Conservation (phyloP, 768 basidiomycete genomes). For the Termitomyces sp. region DNA sequence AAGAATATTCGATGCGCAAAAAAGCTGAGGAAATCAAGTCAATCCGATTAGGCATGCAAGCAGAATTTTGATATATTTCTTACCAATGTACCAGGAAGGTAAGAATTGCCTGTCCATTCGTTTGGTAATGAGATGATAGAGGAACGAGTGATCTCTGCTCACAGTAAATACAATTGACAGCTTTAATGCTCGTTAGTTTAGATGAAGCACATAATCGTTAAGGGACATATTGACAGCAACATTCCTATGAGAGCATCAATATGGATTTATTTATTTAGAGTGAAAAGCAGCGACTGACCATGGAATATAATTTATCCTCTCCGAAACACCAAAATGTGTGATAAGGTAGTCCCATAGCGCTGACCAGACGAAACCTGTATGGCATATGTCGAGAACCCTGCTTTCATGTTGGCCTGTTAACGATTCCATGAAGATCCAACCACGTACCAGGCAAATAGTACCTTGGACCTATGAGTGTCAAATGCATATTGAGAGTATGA, state of each 20-base stretch:
- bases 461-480: conserved; percentile 5
- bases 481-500: not conserved
- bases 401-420: not conserved
- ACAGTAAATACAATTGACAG: conserved; percentile 24
- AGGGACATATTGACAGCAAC: conserved; percentile 12
- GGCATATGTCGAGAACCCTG: conserved; percentile 34
- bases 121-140: not conserved
- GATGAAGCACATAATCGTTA: not conserved
- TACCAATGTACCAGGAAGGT: conserved; percentile 42
- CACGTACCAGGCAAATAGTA: conserved; percentile 14
- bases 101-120: conserved; percentile 27
- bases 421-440: no score
- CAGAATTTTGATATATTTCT: not conserved
- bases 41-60: not conserved
- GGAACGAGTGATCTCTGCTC: not conserved
- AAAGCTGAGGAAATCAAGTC: conserved; percentile 20
- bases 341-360: conserved; percentile 27
- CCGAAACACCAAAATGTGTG: not conserved
- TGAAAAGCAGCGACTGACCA: not conserved
- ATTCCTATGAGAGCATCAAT: conserved; percentile 3
- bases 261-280: not conserved
- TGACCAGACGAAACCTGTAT: conserved; percentile 34
- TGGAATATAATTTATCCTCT: not conserved
- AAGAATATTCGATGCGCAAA: conserved; percentile 31
- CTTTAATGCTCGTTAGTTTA: not conserved